phyloP scores from a whole-genome alignment of 345 rosid species.

The Leavenworthia alabamica region DNA sequence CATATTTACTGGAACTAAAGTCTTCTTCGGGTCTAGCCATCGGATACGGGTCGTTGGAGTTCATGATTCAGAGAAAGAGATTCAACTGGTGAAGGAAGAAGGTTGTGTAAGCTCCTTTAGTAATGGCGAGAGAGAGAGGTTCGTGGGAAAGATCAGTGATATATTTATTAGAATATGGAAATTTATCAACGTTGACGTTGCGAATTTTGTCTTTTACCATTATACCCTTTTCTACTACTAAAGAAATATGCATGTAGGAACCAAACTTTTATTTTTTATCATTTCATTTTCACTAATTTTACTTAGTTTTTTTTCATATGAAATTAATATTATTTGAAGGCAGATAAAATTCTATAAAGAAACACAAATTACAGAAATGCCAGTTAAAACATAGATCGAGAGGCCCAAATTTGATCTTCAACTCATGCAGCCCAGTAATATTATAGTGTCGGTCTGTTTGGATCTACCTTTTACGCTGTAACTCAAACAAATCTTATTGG shows the following conservation, averaged over 20 bases:
- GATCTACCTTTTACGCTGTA: too few species aligned
- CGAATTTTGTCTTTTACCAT: background rate
- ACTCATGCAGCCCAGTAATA: too few species aligned
- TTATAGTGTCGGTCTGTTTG: too few species aligned
- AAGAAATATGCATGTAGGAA: background rate
- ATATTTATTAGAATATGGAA: constrained; percentile 1
- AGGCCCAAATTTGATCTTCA: too few species aligned
- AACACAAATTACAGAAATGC: too few species aligned
- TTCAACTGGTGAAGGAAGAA: constrained; percentile 15
- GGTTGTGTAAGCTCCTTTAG: background rate
- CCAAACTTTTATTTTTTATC: background rate
- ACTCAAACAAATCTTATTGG: too few species aligned
- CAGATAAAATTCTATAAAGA: background rate
- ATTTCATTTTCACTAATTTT: background rate
- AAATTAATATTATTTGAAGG: background rate
- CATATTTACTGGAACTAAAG: constrained; percentile 30
- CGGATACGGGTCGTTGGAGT: constrained; percentile 11
- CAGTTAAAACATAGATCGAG: too few species aligned
- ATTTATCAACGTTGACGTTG: constrained; percentile 23
- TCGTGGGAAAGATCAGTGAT: constrained; percentile 21
- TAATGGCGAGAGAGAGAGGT: constrained; percentile 19
- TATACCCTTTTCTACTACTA: background rate
- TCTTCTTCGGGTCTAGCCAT: background rate
- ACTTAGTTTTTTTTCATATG: background rate
- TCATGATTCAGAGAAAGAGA: constrained; percentile 19